phyloP scores from a whole-genome alignment of 148 eudicot species.

The Camellia granthamiana region DNA sequence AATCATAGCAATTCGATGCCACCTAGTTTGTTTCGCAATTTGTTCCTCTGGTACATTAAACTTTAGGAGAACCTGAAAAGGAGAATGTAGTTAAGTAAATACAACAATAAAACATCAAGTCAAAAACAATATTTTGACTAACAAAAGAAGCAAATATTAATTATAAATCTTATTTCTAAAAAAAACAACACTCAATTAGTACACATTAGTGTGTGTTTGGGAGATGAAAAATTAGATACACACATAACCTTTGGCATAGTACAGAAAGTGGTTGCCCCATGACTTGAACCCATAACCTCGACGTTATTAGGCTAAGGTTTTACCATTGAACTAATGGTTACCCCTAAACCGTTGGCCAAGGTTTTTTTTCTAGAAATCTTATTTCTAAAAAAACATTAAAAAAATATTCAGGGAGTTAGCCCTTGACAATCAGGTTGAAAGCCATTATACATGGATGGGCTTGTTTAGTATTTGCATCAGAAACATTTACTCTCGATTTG shows the following conservation, averaged over 20 bases:
- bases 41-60: constrained; percentile 80
- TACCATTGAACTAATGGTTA: not conserved
- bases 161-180: not conserved
- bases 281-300: too few relatives aligned
- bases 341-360: too few relatives aligned
- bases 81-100: not conserved
- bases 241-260: too few relatives aligned
- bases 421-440: not conserved
- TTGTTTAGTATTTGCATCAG: not conserved
- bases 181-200: not conserved
- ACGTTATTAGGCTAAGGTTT: too few relatives aligned
- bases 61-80: constrained; percentile 68
- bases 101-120: not conserved
- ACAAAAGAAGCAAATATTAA: not conserved
- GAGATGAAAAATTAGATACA: too few relatives aligned
- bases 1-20: constrained; percentile 97
- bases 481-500: not conserved
- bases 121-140: not conserved
- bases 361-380: too few relatives aligned
- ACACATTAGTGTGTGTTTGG: too few relatives aligned
- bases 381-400: too few relatives aligned
- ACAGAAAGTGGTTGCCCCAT: too few relatives aligned
- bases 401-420: not conserved
- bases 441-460: not conserved
- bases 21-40: constrained; percentile 75